Percentiles rank a stretch among this genome's conserved stretches.
Evolutionary conservation across 495 filamentous ascomycete genomes (phyloP).

Genomic region (Talaromyces liani): DNA sequence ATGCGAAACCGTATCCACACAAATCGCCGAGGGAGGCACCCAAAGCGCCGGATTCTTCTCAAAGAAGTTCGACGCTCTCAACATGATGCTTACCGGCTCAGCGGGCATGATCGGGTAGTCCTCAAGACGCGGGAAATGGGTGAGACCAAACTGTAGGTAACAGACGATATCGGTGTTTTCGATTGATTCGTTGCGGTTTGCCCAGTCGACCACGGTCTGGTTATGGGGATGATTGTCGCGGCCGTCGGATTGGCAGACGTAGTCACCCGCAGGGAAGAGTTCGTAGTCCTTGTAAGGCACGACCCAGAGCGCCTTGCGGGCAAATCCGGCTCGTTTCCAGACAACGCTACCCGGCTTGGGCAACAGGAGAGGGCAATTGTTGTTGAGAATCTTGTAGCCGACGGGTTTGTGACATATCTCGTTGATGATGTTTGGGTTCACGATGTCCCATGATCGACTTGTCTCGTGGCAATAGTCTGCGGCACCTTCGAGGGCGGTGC

Average conservation of each 20-base stretch:
- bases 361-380: constrained; percentile 24
- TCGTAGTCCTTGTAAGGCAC: constrained; percentile 34
- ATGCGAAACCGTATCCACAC: constrained; percentile 9
- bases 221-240: constrained; percentile 28
- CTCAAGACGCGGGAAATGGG: constrained; percentile 49
- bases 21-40: constrained; percentile 49
- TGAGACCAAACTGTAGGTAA: constrained; percentile 53
- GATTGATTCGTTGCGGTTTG: constrained; percentile 42
- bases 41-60: constrained; percentile 62
- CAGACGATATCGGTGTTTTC: constrained; percentile 47
- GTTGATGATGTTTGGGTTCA: constrained; percentile 38
- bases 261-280: constrained; percentile 42
- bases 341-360: constrained; percentile 30
- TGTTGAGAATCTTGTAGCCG: constrained; percentile 34
- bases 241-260: constrained; percentile 37
- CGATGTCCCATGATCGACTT: constrained; percentile 40
- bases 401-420: constrained; percentile 28
- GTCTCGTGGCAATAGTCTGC: constrained; percentile 40
- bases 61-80: constrained; percentile 66
- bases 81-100: constrained; percentile 58
- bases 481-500: constrained; percentile 31
- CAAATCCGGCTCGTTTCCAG: constrained; percentile 31
- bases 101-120: constrained; percentile 66
- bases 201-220: constrained; percentile 27
- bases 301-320: constrained; percentile 31